Conservation (phyloP, 495 filamentous ascomycete genomes). For the Chaetomium cochliodes region DNA sequence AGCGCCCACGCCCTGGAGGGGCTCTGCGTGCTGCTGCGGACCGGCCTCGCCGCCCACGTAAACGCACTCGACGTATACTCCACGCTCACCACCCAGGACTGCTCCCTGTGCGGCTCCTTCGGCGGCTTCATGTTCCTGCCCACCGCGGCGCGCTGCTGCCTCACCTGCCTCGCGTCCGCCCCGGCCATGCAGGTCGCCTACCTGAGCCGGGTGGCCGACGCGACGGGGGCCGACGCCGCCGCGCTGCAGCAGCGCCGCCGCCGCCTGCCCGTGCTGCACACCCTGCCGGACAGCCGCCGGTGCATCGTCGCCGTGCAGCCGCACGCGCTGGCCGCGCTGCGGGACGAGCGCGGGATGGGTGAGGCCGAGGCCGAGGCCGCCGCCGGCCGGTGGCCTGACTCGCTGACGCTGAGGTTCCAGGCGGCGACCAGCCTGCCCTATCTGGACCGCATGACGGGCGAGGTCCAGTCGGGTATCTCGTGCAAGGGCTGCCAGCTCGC, state of each 20-base stretch:
- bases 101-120: constrained; percentile 14
- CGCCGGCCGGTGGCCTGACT: constrained; percentile 12
- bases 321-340: constrained; percentile 3
- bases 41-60: not conserved
- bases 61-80: not conserved
- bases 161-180: constrained; percentile 16
- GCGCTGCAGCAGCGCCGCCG: constrained; percentile 3
- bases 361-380: not conserved
- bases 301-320: constrained; percentile 9
- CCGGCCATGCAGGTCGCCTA: constrained; percentile 10
- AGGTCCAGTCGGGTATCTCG: constrained; percentile 8
- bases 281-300: constrained; percentile 16
- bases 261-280: constrained; percentile 15
- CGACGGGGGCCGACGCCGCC: not conserved
- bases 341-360: not conserved
- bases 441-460: constrained; percentile 5
- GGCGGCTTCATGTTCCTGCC: constrained; percentile 18
- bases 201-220: constrained; percentile 15
- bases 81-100: not conserved
- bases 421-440: constrained; percentile 17
- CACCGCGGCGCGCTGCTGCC: constrained; percentile 16
- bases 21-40: constrained; percentile 8
- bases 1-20: constrained; percentile 6
- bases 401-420: constrained; percentile 18
- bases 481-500: constrained; percentile 20